These are phyloP conservation scores for Amyloporia xantha DNA, from an alignment of 768 basidiomycete genomes.

Conservation along the genomic window DNA sequence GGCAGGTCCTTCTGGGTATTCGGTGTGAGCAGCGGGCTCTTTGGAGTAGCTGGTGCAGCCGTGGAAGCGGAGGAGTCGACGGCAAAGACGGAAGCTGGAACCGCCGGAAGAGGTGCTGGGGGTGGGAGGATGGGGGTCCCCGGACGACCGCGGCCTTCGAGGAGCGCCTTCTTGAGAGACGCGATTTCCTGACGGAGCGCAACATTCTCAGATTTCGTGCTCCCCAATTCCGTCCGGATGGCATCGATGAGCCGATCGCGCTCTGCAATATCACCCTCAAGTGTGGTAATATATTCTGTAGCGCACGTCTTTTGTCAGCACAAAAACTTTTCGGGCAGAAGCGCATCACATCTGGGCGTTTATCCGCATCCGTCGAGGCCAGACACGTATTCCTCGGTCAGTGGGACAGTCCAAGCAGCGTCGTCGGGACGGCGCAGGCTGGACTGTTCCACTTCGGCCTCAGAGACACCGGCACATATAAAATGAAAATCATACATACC, in stretches of 20 bases:
- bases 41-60: conserved; percentile 15
- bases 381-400: too few species aligned
- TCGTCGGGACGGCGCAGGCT: too few species aligned
- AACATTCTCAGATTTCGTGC: conserved; percentile 72
- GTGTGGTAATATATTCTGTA: conserved; percentile 87
- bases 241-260: conserved; percentile 87
- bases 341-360: neutral
- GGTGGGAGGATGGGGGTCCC: conserved; percentile 38
- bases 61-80: conserved; percentile 12
- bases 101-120: conserved; percentile 31
- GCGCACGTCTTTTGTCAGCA: conserved; percentile 6
- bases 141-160: conserved; percentile 51
- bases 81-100: conserved; percentile 25
- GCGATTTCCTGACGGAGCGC: conserved; percentile 76
- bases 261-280: conserved; percentile 90
- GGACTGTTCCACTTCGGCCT: too few species aligned
- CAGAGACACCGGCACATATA: too few species aligned
- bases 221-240: conserved; percentile 78
- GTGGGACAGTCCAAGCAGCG: too few species aligned
- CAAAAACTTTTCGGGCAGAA: too few species aligned
- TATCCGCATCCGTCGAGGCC: too few species aligned
- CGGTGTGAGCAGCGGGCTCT: conserved; percentile 41
- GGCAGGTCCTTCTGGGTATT: conserved; percentile 78
- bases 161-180: conserved; percentile 65
- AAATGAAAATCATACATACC: conserved; percentile 37